A percentile compares a stretch with the other conserved stretches of the same genome.
phyloP scores from a whole-genome alignment of 73 alveolate species.

The Effrenium voratum region DNA sequence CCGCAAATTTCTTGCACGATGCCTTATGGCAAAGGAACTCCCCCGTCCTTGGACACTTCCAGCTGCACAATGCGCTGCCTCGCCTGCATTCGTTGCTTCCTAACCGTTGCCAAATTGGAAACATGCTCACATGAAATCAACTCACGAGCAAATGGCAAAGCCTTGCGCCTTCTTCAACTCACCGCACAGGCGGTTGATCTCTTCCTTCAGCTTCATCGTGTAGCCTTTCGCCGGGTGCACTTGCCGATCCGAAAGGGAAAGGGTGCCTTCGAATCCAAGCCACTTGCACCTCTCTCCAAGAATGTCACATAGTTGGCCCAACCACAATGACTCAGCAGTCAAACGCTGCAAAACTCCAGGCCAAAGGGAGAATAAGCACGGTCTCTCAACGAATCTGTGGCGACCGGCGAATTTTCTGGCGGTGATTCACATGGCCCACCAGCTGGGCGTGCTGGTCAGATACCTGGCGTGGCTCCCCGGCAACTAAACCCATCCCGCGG shows the following conservation, averaged over 20 bases:
- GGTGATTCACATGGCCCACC: constrained; percentile 88
- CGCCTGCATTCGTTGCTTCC: background rate
- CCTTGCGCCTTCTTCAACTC: constrained; percentile 82
- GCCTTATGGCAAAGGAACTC: too few relatives aligned
- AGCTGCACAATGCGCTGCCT: constrained; percentile 77
- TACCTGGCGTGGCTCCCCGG: constrained; percentile 61
- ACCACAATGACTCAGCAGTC: too few relatives aligned
- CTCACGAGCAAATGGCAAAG: too few relatives aligned
- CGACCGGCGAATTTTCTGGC: constrained; percentile 59
- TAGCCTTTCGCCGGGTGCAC: background rate
- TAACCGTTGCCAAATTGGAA: background rate
- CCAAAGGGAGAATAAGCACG: too few relatives aligned
- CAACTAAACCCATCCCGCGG: too few relatives aligned
- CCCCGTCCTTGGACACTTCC: constrained; percentile 59
- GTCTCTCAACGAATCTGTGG: too few relatives aligned
- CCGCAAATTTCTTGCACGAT: too few relatives aligned
- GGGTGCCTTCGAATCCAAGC: background rate
- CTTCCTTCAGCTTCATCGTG: constrained; percentile 84
- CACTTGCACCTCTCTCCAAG: background rate
- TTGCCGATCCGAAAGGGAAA: background rate
- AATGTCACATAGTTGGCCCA: too few relatives aligned
- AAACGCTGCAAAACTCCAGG: too few relatives aligned
- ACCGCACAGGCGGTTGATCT: constrained; percentile 64
- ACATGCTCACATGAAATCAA: background rate
- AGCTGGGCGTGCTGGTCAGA: constrained; percentile 87